phyloP scores from a whole-genome alignment of 805 yeast species.

The Ogataea henricii region DNA sequence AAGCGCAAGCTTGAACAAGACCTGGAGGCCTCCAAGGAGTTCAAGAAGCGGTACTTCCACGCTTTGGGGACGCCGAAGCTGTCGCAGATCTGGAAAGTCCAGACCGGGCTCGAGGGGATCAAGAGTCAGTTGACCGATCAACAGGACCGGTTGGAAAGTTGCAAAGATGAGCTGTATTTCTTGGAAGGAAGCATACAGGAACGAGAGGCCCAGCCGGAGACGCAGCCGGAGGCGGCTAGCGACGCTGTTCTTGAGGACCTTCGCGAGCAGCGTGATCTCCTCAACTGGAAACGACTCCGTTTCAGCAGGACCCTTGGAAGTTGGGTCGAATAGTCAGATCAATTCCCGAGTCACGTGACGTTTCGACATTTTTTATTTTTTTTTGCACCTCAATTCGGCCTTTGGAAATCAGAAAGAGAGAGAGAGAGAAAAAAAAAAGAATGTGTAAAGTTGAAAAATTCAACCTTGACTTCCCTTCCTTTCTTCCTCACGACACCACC shows the following conservation, averaged over 20 bases:
- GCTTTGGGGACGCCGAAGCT: conserved; percentile 33
- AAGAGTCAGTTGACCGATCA: conserved; percentile 13
- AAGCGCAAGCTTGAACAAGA: conserved; percentile 30
- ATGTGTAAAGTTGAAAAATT: not conserved
- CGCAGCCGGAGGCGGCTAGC: not conserved
- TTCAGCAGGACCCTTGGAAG: conserved; percentile 21
- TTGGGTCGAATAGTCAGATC: conserved; percentile 6
- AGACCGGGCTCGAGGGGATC: conserved; percentile 26
- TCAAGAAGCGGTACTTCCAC: conserved; percentile 27
- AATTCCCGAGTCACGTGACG: conserved; percentile 18
- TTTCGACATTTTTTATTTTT: conserved; percentile 6
- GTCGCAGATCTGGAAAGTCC: conserved; percentile 30
- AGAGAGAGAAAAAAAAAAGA: not conserved
- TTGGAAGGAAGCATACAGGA: conserved; percentile 25
- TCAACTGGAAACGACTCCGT: conserved; percentile 32
- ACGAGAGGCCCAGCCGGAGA: conserved; percentile 1
- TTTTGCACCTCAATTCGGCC: not conserved
- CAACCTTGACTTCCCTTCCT: not conserved
- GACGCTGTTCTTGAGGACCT: conserved; percentile 11
- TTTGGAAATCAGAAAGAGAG: conserved; percentile 12
- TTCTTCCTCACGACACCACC: not conserved
- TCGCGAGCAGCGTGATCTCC: conserved; percentile 17
- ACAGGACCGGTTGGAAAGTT: conserved; percentile 25
- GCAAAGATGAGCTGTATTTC: conserved; percentile 33
- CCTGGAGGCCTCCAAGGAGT: conserved; percentile 9